Base-by-base conservation (phyloP, 2,329 filamentous ascomycete genomes). In the Aureobasidium namibiae region DNA sequence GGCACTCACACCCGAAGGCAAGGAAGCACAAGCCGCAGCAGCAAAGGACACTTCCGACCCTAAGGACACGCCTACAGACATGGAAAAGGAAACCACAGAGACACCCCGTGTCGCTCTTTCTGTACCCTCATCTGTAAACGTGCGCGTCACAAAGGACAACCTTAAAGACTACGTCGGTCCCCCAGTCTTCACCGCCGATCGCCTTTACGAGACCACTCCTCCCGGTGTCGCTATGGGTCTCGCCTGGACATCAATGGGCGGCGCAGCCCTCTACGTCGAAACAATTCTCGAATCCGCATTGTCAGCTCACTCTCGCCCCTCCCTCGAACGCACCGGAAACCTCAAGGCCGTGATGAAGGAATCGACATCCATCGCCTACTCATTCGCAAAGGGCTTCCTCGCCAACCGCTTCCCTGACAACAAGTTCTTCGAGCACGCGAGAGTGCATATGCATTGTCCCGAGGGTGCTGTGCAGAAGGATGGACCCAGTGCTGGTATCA, bases 311-410 rank as follows among this genome's bases (percentile, higher is more conserved):
- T 92, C 89, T 26, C 82, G 87, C 18, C 88, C 92, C 7, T 84
- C 88, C 18, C 79, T 99, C 44, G 90, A 96, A 69, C 91, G 92
- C 61, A 99, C 94, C 0, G 94, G 94, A 61, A 97, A 97, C 70
- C 81, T 99, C 50, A 94, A 96, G 77, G 84, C 84, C 16, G 94
- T 99, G 39, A 99, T 99, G 95, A 97, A 96, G 76, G 94, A 99
- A 75, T 96, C 92, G 2, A 94, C 91, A 0, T 80, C 85, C 2
- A 96, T 99, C 64, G 95, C 94, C 48, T 97, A 99, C 78, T 95
- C 90, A 0, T 99, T 96, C 69, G 87, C 90, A 68, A 97, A 97
- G 77, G 86, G 90, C 0, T 80, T 92, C 61, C 86, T 97, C 81
- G 91, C 88, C 8, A 87, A 85, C 69, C 77, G 88, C 41, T 99